These are phyloP conservation scores for Nothopassalora personata DNA, from an alignment of 2,329 filamentous ascomycete genomes.

Conservation along the genomic window DNA sequence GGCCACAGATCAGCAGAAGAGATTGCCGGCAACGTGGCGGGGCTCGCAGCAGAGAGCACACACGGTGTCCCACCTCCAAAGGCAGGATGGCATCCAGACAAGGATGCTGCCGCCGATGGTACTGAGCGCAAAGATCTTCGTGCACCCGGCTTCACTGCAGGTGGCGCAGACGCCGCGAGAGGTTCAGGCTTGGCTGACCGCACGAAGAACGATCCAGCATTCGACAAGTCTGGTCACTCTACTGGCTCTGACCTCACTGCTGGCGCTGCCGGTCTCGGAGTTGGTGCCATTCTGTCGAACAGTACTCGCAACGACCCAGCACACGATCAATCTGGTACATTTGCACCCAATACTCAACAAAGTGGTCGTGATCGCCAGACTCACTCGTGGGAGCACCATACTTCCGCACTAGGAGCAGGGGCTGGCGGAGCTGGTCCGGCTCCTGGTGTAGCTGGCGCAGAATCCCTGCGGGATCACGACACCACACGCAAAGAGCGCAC, in stretches of 20 bases:
- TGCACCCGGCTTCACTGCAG: not conserved
- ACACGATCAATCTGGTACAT: not conserved
- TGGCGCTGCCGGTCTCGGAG: not conserved
- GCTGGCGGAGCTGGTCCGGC: not conserved
- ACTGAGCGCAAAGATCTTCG: not conserved
- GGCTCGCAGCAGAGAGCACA: not conserved
- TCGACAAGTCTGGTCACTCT: not conserved
- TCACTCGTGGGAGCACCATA: not conserved
- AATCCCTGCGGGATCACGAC: not conserved
- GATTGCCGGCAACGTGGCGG: not conserved
- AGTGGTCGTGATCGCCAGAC: not conserved
- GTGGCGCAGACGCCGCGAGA: not conserved
- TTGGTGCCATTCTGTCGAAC: not conserved
- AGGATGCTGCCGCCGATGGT: not conserved
- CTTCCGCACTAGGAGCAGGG: not conserved
- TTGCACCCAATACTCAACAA: not conserved
- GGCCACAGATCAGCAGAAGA: constrained; percentile 1
- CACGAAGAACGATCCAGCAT: not conserved
- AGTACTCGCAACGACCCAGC: not conserved
- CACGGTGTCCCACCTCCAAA: not conserved
- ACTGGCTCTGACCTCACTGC: not conserved
- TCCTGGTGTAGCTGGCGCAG: not conserved
- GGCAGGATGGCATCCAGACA: not conserved
- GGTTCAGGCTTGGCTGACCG: not conserved
- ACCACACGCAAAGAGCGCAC: not conserved